Percentiles rank a stretch among this genome's conserved stretches.
phyloP scores from a whole-genome alignment of 768 basidiomycete species.

The Candolleomyces efflorescens region DNA sequence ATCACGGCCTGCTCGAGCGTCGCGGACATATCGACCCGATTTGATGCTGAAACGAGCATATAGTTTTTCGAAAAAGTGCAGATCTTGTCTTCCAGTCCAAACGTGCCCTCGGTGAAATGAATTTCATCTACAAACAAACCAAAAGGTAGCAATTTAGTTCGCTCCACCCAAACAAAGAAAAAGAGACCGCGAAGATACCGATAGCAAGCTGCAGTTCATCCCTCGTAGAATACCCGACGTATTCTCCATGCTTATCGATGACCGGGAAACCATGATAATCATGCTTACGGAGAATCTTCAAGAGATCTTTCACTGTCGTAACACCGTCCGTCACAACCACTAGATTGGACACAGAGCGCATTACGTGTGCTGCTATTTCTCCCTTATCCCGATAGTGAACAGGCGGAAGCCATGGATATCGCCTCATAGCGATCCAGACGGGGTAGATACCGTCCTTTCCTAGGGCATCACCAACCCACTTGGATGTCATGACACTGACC shows the following conservation, averaged over 20 bases:
- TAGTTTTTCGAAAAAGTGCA: slow-evolving; percentile 39
- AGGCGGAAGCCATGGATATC: slow-evolving; percentile 68
- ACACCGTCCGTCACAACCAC: slow-evolving; percentile 49
- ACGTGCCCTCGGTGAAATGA: slow-evolving; percentile 21
- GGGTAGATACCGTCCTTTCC: slow-evolving; percentile 67
- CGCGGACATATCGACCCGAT: slow-evolving; percentile 33
- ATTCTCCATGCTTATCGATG: slow-evolving; percentile 37
- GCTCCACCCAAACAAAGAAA: not conserved
- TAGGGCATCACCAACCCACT: slow-evolving; percentile 73
- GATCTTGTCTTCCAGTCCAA: slow-evolving; percentile 24
- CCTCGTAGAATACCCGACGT: slow-evolving; percentile 60
- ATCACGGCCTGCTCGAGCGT: slow-evolving; percentile 48
- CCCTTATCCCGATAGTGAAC: slow-evolving; percentile 63
- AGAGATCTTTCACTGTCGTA: slow-evolving; percentile 46
- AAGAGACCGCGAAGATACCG: slow-evolving; percentile 22
- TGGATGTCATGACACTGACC: slow-evolving; percentile 73
- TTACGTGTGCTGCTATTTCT: slow-evolving; percentile 55
- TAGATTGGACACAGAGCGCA: slow-evolving; percentile 50
- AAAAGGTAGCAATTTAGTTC: not conserved
- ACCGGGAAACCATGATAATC: slow-evolving; percentile 66
- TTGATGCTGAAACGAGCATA: slow-evolving; percentile 21
- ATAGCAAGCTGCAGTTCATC: slow-evolving; percentile 42
- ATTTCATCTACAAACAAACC: slow-evolving; percentile 4
- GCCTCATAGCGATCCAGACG: slow-evolving; percentile 67
- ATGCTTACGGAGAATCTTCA: slow-evolving; percentile 40